phyloP scores from a whole-genome alignment of 2,329 filamentous ascomycete species.

The Cladosporium halotolerans region DNA sequence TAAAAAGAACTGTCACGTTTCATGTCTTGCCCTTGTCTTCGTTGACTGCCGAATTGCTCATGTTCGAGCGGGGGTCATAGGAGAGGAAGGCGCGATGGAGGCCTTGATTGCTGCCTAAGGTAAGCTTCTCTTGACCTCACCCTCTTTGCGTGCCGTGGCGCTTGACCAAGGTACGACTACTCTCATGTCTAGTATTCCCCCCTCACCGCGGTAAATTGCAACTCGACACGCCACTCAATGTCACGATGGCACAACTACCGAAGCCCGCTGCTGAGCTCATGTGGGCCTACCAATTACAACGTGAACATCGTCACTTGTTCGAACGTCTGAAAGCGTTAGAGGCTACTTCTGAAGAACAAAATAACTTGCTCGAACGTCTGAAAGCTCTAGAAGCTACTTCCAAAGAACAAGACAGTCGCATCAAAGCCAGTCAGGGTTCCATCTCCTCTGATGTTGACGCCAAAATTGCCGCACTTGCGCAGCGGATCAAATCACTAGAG shows the following conservation, averaged over 20 bases:
- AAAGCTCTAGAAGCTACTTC: conserved; percentile 22
- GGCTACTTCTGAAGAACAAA: conserved; percentile 1
- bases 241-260: not conserved
- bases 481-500: conserved; percentile 44
- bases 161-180: no score
- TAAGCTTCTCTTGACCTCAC: no score
- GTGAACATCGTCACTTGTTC: conserved; percentile 28
- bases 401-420: not conserved
- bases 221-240: no score
- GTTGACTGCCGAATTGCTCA: no score
- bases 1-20: conserved; percentile 9
- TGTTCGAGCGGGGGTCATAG: not conserved
- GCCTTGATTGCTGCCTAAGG: no score
- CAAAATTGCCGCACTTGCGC: conserved; percentile 41
- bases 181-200: no score
- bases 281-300: conserved; percentile 32
- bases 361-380: conserved; percentile 25
- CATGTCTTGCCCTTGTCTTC: not conserved
- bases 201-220: no score
- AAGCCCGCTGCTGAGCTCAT: conserved; percentile 22
- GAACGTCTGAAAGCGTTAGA: conserved; percentile 29
- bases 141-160: no score
- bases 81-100: not conserved
- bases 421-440: not conserved
- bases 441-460: not conserved